Conservation (phyloP, 768 basidiomycete species). For the Trametes punicea region DNA sequence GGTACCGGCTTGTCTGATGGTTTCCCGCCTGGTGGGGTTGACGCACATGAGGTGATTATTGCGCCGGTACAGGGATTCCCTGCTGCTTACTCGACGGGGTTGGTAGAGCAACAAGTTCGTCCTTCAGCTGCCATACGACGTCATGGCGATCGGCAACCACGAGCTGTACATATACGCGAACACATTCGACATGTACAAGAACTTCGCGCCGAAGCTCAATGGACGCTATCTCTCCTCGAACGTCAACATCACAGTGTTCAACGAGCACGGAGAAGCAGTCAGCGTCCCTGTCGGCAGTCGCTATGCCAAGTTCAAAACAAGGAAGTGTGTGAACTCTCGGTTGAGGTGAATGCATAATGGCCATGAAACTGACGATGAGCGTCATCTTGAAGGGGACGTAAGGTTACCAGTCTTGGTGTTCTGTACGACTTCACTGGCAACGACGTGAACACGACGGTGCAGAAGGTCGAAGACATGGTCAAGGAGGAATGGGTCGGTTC, state of each 20-base stretch:
- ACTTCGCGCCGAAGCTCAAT: constrained; percentile 61
- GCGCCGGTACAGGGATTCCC: background rate
- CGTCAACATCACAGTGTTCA: constrained; percentile 73
- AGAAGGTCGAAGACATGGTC: constrained; percentile 69
- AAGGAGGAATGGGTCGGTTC: constrained; percentile 67
- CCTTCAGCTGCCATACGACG: constrained; percentile 70
- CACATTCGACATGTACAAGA: constrained; percentile 66
- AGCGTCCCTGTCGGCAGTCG: constrained; percentile 50
- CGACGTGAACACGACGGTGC: constrained; percentile 68
- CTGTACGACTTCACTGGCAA: constrained; percentile 76
- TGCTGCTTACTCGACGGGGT: too few relatives aligned
- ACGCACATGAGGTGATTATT: constrained; percentile 70
- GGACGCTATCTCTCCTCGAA: constrained; percentile 84
- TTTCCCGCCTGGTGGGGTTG: constrained; percentile 62
- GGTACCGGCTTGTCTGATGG: constrained; percentile 80
- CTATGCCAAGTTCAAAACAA: constrained; percentile 70
- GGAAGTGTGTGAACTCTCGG: constrained; percentile 47
- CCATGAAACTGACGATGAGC: background rate
- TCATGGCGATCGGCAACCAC: constrained; percentile 86
- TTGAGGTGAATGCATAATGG: background rate
- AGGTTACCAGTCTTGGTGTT: constrained; percentile 77
- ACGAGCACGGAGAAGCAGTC: constrained; percentile 34
- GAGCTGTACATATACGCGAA: constrained; percentile 75
- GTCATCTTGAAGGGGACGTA: constrained; percentile 47
- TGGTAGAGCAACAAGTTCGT: constrained; percentile 75